A percentile compares a stretch with the other conserved stretches of the same genome.
These are phyloP conservation scores for Candida sp. DNA, from an alignment of 1,139 yeast genomes.

Conservation along the genomic window DNA sequence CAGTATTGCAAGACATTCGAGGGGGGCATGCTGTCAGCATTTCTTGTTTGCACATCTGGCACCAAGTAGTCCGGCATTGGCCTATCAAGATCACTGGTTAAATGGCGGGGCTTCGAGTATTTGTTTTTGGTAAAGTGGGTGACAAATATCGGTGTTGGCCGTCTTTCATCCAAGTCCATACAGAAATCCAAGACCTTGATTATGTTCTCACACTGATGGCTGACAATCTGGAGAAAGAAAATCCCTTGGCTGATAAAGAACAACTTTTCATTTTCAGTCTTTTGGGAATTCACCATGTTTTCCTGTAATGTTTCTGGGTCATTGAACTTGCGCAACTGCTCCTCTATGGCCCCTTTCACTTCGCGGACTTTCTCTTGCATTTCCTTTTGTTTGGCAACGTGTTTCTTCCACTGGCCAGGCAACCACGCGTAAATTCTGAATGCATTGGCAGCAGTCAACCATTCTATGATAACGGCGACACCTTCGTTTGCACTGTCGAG, in stretches of 20 bases:
- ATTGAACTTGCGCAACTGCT: constrained; percentile 14
- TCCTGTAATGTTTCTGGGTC: constrained; percentile 19
- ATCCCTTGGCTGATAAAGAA: constrained; percentile 33
- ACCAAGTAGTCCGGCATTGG: constrained; percentile 17
- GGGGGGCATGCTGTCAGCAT: constrained; percentile 39
- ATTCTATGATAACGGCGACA: constrained; percentile 21
- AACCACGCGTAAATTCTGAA: constrained; percentile 26
- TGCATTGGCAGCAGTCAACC: constrained; percentile 36
- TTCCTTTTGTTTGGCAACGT: constrained; percentile 20
- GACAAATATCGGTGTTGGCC: constrained; percentile 28
- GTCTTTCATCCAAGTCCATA: constrained; percentile 27
- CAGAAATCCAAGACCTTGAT: constrained; percentile 28
- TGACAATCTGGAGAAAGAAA: constrained; percentile 24
- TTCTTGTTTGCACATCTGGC: constrained; percentile 20
- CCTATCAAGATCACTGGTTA: constrained; percentile 14
- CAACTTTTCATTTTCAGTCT: constrained; percentile 30
- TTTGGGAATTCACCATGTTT: constrained; percentile 16
- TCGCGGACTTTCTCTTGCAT: constrained; percentile 19
- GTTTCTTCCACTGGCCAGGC: constrained; percentile 17
- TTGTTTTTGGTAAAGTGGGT: constrained; percentile 25
- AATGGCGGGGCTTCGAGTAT: constrained; percentile 14
- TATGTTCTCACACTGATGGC: constrained; percentile 20
- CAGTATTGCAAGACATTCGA: constrained; percentile 22
- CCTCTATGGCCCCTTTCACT: constrained; percentile 13
- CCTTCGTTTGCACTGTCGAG: constrained; percentile 22